A percentile compares a stretch with the other conserved stretches of the same genome.
These are phyloP conservation scores for Spathaspora girioi DNA, from an alignment of 805 yeast genomes.

Conservation along the genomic window DNA sequence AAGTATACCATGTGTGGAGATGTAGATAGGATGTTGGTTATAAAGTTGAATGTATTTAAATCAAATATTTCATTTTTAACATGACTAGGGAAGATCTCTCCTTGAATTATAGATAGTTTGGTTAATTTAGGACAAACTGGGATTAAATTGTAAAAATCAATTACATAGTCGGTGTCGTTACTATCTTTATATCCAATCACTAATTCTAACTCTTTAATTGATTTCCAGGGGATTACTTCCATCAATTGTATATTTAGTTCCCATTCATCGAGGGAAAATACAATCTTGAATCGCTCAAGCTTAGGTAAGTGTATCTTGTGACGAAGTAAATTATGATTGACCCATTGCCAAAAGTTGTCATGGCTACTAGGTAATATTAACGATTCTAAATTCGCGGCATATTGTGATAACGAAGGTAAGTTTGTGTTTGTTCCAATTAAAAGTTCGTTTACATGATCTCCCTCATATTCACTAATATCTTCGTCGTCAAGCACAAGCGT, in stretches of 20 bases:
- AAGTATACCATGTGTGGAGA: conserved; percentile 36
- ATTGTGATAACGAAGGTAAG: neutral
- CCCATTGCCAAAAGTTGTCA: conserved; percentile 13
- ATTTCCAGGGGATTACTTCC: conserved; percentile 15
- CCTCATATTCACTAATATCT: neutral
- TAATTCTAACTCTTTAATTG: conserved; percentile 44
- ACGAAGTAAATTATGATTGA: conserved; percentile 3
- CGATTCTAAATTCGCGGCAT: conserved; percentile 8
- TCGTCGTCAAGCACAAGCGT: conserved; percentile 17
- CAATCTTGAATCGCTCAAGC: conserved; percentile 20
- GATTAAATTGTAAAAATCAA: conserved; percentile 37
- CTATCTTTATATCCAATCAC: conserved; percentile 51
- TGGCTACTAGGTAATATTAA: conserved; percentile 14
- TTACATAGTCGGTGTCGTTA: conserved; percentile 43
- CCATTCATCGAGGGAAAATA: conserved; percentile 16
- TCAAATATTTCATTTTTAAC: conserved; percentile 35
- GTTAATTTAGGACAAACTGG: conserved; percentile 27
- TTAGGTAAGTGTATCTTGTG: conserved; percentile 4
- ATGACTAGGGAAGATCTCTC: conserved; percentile 25
- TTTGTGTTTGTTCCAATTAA: conserved; percentile 4
- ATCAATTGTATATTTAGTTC: conserved; percentile 9
- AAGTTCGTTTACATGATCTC: conserved; percentile 5
- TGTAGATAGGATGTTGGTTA: conserved; percentile 9
- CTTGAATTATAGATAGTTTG: conserved; percentile 34
- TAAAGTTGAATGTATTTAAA: conserved; percentile 43